Evolutionary conservation across 352 stramenopile species (phyloP), one percentile per base, ranked within the genome.

Genomic region (Plasmopara viticola): DNA sequence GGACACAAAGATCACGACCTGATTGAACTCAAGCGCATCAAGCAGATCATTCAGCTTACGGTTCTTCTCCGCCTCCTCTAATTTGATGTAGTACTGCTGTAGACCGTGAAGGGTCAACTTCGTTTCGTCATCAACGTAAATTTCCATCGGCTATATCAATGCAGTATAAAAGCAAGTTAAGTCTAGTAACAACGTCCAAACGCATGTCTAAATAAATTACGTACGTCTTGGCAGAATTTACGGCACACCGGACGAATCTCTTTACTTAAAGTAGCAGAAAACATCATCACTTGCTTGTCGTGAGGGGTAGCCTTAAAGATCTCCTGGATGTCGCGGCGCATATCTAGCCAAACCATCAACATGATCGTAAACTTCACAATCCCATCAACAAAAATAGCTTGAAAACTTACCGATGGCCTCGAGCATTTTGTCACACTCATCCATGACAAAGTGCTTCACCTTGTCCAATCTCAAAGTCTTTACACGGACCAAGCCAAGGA

Each of bases 241-340:
- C 97, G 94, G 86, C 96, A 99, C 34, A 99, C 95, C 4, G 96
- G 95, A 53, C 97, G 90, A 58, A 99, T 98, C 68, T 99, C 97
- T 82, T 99, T 98, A 69, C 90, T 96, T 48, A 99, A 77, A 13
- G 97, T 99, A 44, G 97, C 97, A 64, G 94, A 98, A 70, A 99
- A 99, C 89, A 98, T 97, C 92, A 98, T 98, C 48, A 98, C 94
- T 70, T 99, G 97, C 86, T 99, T 99, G 74, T 99, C 96, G 67
- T 99, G 96, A 20, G 97, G 97, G 12, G 97, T 99, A 53, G 96
- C 84, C 53, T 85, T 95, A 86, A 99, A 99, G 59, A 99, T 99
- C 61, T 99, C 92, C 79, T 99, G 97, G 34, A 99, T 90, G 73
- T 99, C 95, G 40, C 91, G 83, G 64, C 97, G 89, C 97, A 99